Evolutionary conservation across 2,329 filamentous ascomycete genomes (phyloP), one percentile per base, ranked within the genome.

Genomic region (Aspergillus vadensis): DNA sequence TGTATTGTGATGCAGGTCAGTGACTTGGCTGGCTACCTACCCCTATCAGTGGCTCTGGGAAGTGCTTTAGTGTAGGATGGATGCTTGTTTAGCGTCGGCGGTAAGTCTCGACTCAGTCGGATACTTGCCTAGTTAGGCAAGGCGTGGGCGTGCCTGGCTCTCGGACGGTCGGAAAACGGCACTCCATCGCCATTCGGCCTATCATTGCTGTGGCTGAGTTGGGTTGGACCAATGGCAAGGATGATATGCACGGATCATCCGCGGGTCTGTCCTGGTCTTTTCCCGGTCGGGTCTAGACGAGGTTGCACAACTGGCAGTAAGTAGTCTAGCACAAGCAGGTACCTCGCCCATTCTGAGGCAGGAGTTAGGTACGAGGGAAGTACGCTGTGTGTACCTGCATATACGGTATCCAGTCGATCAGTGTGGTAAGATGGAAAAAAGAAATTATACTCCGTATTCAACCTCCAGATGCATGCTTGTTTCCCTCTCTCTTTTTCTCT

Each of bases 181-280:
- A 50, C 47, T 32, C 47, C 15, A 32, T 32, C 47, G 27, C n/a
- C 47, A 50, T 50, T 30, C 47, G 47, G 47, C 47, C 47, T 50
- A 50, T 50, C 47, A 32, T 39, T 52, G 19, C 43, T 53, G 57
- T 59, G 57, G 57, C 51, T 53, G 51, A 59, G 57, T 43, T 44
- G 30, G 32, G 21, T 47, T 60, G 52, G 25, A 6, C 58, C 52
- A 60, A 60, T 60, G 2, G 52, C 4, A 52, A 23, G 2, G 12
- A 12, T 14, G 12, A 5, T n/a, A 27, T 52, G 58, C 58, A 60
- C 58, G 53, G 58, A 60, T 56, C 52, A 60, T 56, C 53, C 30
- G 38, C 49, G 52, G 47, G 50, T 47, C 32, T n/a, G 50, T 32
- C 19, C 50, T 25, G 21, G 14, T 39, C 27, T 14, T 39, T 53